Conservation (phyloP, 495 filamentous ascomycete species). For the Recurvomyces mirabilis region DNA sequence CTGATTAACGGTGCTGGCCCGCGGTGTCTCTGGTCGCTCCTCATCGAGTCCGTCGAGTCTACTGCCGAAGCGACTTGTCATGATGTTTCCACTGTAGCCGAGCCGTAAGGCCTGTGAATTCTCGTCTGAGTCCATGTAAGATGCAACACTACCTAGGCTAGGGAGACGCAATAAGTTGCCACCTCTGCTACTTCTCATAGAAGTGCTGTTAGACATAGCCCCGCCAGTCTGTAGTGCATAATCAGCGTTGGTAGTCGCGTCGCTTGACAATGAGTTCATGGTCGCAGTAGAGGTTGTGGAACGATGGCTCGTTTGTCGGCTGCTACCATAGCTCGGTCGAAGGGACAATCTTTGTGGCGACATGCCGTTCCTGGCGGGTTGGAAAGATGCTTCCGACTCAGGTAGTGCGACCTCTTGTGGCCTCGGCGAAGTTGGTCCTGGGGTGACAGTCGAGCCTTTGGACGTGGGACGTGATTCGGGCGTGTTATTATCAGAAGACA, state of each 20-base stretch:
- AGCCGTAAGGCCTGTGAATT: constrained; percentile 34
- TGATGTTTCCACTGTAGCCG: constrained; percentile 25
- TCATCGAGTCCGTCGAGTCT: constrained; percentile 50
- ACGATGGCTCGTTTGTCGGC: constrained; percentile 62
- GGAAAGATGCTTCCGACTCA: no score
- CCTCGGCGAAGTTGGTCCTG: constrained; percentile 8
- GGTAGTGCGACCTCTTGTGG: constrained; percentile 1
- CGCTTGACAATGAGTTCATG: constrained; percentile 48
- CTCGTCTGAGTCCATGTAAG: constrained; percentile 71
- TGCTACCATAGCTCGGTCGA: constrained; percentile 62
- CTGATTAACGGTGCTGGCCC: constrained; percentile 37
- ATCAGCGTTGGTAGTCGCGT: constrained; percentile 67
- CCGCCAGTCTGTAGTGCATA: constrained; percentile 79
- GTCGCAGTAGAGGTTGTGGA: constrained; percentile 65
- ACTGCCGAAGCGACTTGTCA: constrained; percentile 20
- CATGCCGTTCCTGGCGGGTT: constrained; percentile 1
- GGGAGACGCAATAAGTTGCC: constrained; percentile 56
- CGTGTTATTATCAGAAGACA: constrained; percentile 1
- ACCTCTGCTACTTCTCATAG: constrained; percentile 34
- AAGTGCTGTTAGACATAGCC: constrained; percentile 49
- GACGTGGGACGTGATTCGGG: constrained; percentile 20
- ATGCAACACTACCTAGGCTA: constrained; percentile 91
- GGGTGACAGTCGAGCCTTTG: constrained; percentile 16
- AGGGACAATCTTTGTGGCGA: constrained; percentile 29
- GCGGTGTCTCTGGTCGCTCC: constrained; percentile 43